A percentile compares a stretch with the other conserved stretches of the same genome.
These are phyloP conservation scores for Dipodascopsis uninucleata DNA, from an alignment of 805 yeast species.

Conservation along the genomic window DNA sequence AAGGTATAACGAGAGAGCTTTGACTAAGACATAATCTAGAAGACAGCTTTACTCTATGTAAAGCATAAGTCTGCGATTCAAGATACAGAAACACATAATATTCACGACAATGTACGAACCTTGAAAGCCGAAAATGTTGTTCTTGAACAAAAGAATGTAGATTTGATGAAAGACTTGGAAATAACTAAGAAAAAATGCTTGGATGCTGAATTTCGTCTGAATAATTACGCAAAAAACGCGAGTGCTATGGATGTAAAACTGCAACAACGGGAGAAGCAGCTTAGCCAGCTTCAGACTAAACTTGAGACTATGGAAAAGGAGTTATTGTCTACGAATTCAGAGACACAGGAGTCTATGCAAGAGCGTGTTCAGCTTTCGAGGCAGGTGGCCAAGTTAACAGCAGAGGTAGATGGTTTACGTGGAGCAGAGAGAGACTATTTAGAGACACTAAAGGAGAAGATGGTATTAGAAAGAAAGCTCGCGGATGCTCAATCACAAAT, in stretches of 20 bases:
- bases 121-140: not conserved
- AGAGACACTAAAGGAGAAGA: not conserved
- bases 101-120: conserved; percentile 1
- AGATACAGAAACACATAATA: conserved; percentile 1
- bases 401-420: conserved; percentile 1
- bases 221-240: too few species aligned
- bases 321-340: too few species aligned
- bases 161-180: not conserved
- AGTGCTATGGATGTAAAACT: too few species aligned
- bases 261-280: too few species aligned
- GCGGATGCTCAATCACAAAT: not conserved
- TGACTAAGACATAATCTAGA: too few species aligned
- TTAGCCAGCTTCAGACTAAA: too few species aligned
- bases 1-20: too few species aligned
- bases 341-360: too few species aligned
- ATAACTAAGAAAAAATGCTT: too few species aligned
- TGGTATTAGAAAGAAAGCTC: conserved; percentile 4
- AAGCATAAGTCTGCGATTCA: conserved; percentile 7
- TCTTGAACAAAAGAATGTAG: conserved; percentile 3
- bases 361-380: not conserved
- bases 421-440: conserved; percentile 2
- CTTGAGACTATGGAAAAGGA: too few species aligned
- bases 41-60: conserved; percentile 3
- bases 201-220: too few species aligned
- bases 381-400: not conserved